Evolutionary conservation across 2,329 filamentous ascomycete genomes (phyloP), one percentile per base, ranked within the genome.

Genomic region (Hymenoscyphus salicellus): DNA sequence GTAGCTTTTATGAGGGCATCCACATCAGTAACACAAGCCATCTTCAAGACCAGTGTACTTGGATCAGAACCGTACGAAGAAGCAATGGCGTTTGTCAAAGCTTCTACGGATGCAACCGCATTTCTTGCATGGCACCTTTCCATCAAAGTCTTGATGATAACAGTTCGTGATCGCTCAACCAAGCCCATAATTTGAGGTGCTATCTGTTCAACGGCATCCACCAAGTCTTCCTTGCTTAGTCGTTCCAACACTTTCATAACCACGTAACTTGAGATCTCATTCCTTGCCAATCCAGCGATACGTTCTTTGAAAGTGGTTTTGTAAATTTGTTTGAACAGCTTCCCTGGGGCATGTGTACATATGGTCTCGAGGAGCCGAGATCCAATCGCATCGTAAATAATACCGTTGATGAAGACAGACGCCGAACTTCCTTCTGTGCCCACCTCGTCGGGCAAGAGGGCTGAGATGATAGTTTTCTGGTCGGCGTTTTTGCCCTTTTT

Each of bases 351-450:
- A 74, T 90, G 84, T 30, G 88, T 85, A 68, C 97, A 86, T 68
- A 99, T 89, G 0, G 89, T 92, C 79, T 99, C 95, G 26, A 98
- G 83, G 1, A 99, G 82, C 55, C 94, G 89, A 3, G 94, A 97
- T 17, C 95, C 95, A 60, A 98, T 89, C 1, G 90, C 84, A 74
- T 98, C 93, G 77, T 97, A 98, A 30, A 97, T 82, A 74, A 98
- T 85, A 63, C 90, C 88, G 72, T 91, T 93, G 75, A 98, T 84
- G 74, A 98, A 97, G 17, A 86, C 84, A 3, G 91, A 90, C 58
- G 88, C 89, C 38, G 91, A 90, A 1, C 86, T 86, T 17, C 86
- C 86, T 67, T 94, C 89, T 33, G 84, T 83, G 23, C 96, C 84
- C 0, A 90, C 88, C 60, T 90, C 91, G 60, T 91, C 93, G 0